Evolutionary conservation across 2,329 filamentous ascomycete genomes (phyloP).

Genomic region (Ambrosiella beaveri): DNA sequence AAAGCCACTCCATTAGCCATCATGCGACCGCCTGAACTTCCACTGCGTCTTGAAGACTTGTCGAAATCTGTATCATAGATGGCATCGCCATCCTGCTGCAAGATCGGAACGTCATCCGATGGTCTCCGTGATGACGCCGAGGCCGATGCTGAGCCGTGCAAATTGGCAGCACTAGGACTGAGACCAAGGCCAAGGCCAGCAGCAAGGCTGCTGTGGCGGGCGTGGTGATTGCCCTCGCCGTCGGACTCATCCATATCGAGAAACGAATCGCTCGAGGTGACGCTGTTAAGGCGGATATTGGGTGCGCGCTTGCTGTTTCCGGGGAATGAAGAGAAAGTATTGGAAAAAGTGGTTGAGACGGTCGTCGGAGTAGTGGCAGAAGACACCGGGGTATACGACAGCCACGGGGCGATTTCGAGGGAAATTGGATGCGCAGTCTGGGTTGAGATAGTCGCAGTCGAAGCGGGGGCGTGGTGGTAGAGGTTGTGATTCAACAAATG

Average conservation of each 20-base stretch:
- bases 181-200: not conserved
- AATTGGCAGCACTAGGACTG: not conserved
- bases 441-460: not conserved
- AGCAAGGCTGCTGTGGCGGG: not conserved
- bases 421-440: not conserved
- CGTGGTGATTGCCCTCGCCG: conserved; percentile 29
- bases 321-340: conserved; percentile 6
- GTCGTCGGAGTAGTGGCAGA: conserved; percentile 1
- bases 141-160: not conserved
- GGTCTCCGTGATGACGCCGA: conserved; percentile 24
- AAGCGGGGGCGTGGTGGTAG: not conserved
- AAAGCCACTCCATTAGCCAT: conserved; percentile 34
- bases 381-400: not conserved
- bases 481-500: conserved; percentile 20
- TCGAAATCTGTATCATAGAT: conserved; percentile 30
- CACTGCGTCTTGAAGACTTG: conserved; percentile 25
- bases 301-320: conserved; percentile 25
- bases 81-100: conserved; percentile 49
- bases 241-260: conserved; percentile 55
- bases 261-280: conserved; percentile 33
- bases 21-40: conserved; percentile 1
- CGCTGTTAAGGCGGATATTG: conserved; percentile 35
- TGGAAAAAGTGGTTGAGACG: not conserved
- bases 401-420: not conserved
- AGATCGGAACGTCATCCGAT: conserved; percentile 49